These are phyloP conservation scores for Microcyclosporella mali DNA, from an alignment of 2,329 filamentous ascomycete genomes.

Conservation along the genomic window DNA sequence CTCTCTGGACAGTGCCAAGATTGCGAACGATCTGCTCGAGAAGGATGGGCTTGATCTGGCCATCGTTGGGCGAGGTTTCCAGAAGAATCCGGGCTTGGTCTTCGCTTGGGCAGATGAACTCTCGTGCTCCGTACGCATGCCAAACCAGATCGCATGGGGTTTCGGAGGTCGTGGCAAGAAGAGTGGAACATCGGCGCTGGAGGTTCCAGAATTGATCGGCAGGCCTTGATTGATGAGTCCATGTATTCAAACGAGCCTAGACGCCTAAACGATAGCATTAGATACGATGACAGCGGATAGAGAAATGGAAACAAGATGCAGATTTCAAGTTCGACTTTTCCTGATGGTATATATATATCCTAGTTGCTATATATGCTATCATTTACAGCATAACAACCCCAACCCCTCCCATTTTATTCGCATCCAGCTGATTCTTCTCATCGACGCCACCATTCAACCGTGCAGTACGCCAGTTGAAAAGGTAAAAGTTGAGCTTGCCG, in stretches of 20 bases:
- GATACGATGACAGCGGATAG: no score
- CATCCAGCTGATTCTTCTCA: slow-evolving; percentile 68
- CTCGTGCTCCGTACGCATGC: slow-evolving; percentile 64
- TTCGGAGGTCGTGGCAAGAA: slow-evolving; percentile 35
- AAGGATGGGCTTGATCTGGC: slow-evolving; percentile 57
- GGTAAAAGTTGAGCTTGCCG: slow-evolving; percentile 90
- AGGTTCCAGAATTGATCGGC: slow-evolving; percentile 5
- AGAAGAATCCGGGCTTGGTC: slow-evolving; percentile 51
- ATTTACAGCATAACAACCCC: slow-evolving; percentile 74
- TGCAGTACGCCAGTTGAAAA: slow-evolving; percentile 92
- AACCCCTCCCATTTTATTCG: slow-evolving; percentile 73
- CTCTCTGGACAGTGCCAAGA: slow-evolving; percentile 60
- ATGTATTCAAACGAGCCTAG: no score
- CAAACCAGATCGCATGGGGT: slow-evolving; percentile 63
- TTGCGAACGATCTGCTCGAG: slow-evolving; percentile 58
- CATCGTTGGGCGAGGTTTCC: slow-evolving; percentile 67
- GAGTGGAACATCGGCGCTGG: background rate
- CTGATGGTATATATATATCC: no score
- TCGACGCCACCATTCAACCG: slow-evolving; percentile 83
- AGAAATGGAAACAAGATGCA: no score
- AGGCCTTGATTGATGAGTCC: background rate
- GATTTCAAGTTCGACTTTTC: no score
- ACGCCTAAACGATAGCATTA: no score
- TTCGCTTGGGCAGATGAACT: slow-evolving; percentile 67
- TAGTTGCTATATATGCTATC: no score